Percentiles rank a stretch among this genome's conserved stretches.
phyloP scores from a whole-genome alignment of 768 basidiomycete species.

The Pleurotus eryngii region DNA sequence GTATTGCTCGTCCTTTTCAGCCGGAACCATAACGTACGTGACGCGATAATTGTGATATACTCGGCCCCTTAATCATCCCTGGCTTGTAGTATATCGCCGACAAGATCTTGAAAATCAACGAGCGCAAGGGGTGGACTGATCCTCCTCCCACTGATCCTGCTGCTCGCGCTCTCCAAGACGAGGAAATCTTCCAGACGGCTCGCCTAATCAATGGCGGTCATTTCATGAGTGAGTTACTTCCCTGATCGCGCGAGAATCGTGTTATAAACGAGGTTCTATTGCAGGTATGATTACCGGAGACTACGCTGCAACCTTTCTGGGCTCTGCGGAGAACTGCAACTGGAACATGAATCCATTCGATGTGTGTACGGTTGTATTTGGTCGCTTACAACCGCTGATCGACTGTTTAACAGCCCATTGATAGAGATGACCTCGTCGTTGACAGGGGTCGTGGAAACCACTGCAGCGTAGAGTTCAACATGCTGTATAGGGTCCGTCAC shows the following conservation, averaged over 20 bases:
- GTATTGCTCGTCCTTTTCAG: constrained; percentile 54
- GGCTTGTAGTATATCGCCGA: constrained; percentile 47
- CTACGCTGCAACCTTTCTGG: constrained; percentile 57
- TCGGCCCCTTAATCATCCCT: constrained; percentile 38
- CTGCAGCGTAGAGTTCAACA: constrained; percentile 65
- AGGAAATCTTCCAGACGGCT: constrained; percentile 56
- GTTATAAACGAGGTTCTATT: background rate
- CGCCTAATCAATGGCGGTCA: constrained; percentile 53
- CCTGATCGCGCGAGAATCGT: background rate
- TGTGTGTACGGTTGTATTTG: constrained; percentile 17
- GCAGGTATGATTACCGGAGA: constrained; percentile 43
- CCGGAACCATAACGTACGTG: constrained; percentile 56
- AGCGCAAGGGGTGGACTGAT: constrained; percentile 43
- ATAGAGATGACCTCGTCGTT: constrained; percentile 26
- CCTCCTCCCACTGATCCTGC: constrained; percentile 31
- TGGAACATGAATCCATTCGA: constrained; percentile 54
- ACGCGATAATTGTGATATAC: constrained; percentile 36
- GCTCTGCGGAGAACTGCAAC: constrained; percentile 46
- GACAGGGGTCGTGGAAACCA: constrained; percentile 61
- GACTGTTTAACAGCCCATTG: constrained; percentile 26
- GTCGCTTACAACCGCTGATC: background rate
- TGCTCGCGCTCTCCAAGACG: constrained; percentile 35
- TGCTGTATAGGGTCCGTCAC: constrained; percentile 36
- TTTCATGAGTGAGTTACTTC: constrained; percentile 39
- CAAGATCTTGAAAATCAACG: constrained; percentile 52